A percentile compares a stretch with the other conserved stretches of the same genome.
Conservation (phyloP, 495 filamentous ascomycete genomes). For the Lophiostoma macrostomum region DNA sequence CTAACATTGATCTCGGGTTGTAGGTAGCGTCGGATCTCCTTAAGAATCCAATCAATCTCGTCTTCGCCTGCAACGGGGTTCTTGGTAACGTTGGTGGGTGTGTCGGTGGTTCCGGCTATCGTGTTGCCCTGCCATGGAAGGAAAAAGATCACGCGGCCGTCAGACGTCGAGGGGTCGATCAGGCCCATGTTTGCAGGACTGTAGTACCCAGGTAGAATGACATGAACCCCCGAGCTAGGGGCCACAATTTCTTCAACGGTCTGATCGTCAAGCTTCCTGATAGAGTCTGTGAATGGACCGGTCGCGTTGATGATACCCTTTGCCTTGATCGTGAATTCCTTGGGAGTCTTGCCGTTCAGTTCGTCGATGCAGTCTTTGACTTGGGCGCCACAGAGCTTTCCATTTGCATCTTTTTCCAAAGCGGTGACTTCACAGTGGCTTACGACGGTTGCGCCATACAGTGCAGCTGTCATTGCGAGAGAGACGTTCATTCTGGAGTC, state of each 20-base stretch:
- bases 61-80: conserved; percentile 87
- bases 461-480: conserved; percentile 88
- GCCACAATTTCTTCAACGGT: conserved; percentile 81
- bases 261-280: conserved; percentile 85
- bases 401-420: conserved; percentile 74
- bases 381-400: conserved; percentile 74
- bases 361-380: conserved; percentile 72
- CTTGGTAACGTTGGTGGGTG: conserved; percentile 72
- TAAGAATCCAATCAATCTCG: conserved; percentile 95
- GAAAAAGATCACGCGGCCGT: conserved; percentile 98
- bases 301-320: conserved; percentile 95
- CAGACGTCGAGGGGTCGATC: conserved; percentile 90
- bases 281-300: conserved; percentile 89
- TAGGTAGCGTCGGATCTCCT: conserved; percentile 84
- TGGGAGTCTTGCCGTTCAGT: conserved; percentile 50
- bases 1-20: conserved; percentile 91
- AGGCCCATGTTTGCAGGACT: conserved; percentile 93
- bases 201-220: conserved; percentile 94
- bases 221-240: conserved; percentile 88
- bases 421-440: conserved; percentile 90
- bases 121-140: conserved; percentile 99
- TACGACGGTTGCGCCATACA: conserved; percentile 88
- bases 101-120: conserved; percentile 94
- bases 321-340: conserved; percentile 73
- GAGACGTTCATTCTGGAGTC: conserved; percentile 99